Conservation (phyloP, 768 basidiomycete genomes). For the Suillus weaverae region DNA sequence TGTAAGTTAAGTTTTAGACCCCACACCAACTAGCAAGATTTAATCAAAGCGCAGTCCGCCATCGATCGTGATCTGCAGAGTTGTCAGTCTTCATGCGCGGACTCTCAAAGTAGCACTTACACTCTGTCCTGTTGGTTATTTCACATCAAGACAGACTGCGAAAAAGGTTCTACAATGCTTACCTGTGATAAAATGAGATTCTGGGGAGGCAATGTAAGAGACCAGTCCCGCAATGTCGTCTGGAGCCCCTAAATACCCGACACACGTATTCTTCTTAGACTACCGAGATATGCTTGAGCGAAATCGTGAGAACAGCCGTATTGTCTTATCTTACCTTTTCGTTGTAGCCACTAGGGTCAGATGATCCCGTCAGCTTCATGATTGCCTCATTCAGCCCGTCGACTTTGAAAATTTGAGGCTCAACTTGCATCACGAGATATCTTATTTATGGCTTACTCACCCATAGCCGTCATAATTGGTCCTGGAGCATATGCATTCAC, state of each 20-base stretch:
- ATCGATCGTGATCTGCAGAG: constrained; percentile 6
- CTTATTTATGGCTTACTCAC: constrained; percentile 9
- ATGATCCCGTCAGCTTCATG: constrained; percentile 1
- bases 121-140: not conserved
- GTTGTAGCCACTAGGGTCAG: not conserved
- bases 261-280: constrained; percentile 6
- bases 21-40: not conserved
- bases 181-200: constrained; percentile 31
- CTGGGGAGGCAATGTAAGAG: constrained; percentile 29
- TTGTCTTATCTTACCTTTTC: constrained; percentile 3
- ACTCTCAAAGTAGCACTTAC: not conserved
- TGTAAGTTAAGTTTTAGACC: no score
- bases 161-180: not conserved
- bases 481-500: constrained; percentile 33
- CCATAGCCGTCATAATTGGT: constrained; percentile 26
- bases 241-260: constrained; percentile 12
- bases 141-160: not conserved
- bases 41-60: constrained; percentile 6
- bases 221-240: constrained; percentile 29
- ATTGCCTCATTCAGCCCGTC: not conserved
- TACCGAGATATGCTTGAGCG: not conserved
- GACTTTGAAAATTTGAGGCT: not conserved
- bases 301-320: not conserved
- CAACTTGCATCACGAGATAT: not conserved
- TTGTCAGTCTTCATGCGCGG: not conserved